Base-by-base conservation (phyloP, 805 yeast genomes). In the Torulaspora maleeae region DNA sequence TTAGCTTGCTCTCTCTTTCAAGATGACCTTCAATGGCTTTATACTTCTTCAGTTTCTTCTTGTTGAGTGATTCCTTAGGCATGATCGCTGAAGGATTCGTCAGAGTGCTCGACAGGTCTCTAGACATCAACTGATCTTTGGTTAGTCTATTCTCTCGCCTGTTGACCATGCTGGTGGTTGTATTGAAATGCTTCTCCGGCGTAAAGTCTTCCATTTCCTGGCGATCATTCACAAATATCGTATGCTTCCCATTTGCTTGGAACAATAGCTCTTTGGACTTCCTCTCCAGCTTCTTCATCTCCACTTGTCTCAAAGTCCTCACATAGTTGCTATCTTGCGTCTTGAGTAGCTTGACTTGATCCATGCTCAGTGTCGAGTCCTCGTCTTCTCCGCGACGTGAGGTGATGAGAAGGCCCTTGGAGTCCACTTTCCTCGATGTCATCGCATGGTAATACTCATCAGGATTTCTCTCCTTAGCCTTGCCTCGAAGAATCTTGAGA, bases 401-500 rank as follows among this genome's bases (percentile, higher is more conserved):
- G 1, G 80, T 70, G 9, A 84, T 63, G 39, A 84, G 59, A 7
- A 86, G 73, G 1, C 97, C 97, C 9, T 75, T 70, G 2, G 73
- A 68, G 52, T 88, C 95, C 4, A 93, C 80, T 56, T 74, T 75
- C 49, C 74, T 72, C 11, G 75, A 72, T 27, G 82, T 78, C 99
- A 93, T 93, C 16, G 88, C 93, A 77, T 88, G 96, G 66, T 91
- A 89, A 70, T 85, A 93, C 67, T 93, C 99, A 74, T 93, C 99
- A 12, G 95, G 95, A 63, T 93, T 93, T 55, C 88, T 76, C 36
- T 75, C 74, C 29, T 74, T 70, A 1, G 86, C 95, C 61, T 88
- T 91, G 34, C 74, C 72, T 53, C 85, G 79, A 47, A 93, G 74
- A 1, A 83, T 74, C 67, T 85, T 86, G 42, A 93, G 51, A 6